Evolutionary conservation across 306 rosid genomes (phyloP), one percentile per base, ranked within the genome.

Genomic region (Prunus mira): DNA sequence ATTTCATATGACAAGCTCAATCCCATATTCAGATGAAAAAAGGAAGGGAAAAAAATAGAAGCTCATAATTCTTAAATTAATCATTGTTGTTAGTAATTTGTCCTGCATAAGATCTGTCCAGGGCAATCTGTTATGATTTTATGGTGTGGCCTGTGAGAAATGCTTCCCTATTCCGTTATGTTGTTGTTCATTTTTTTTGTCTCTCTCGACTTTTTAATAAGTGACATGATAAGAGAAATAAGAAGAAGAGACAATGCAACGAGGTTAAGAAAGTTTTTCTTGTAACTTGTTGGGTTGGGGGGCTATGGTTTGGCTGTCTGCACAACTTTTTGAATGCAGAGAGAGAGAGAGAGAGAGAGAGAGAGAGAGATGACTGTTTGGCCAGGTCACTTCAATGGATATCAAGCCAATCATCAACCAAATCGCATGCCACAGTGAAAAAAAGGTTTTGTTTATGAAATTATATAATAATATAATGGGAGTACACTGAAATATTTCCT

Each of bases 361-460:
- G 38, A 32, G 3, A n/a, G 32, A 55, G 50, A 73, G 46, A 60
- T 28, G 3, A 28, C 28, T n/a, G 12, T 67, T 46, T 18, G 25
- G 47, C 47, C 24, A 25, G 47, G 69, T 65, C 69, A 38, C 8
- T 65, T 34, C 27, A 65, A 65, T 19, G 60, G 41, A 28, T 47
- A 74, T 80, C 65, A 32, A 5, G 55, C 75, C 77, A 86, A 69
- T 66, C 61, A 84, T 63, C 67, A 66, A 68, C 52, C 72, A 75
- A 70, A 85, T 81, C 86, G 77, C 85, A 80, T 78, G 86, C 77
- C 83, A 77, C 85, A 73, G 85, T 81, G 61, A 76, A 72, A 83
- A 79, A 38, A 25, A 18, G 1, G n/a, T 15, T 13, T 64, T 27
- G 38, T 63, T 72, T 68, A 60, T 77, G 71, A 22, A 63, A 77